phyloP scores from a whole-genome alignment of 2,329 filamentous ascomycete genomes.

The Aspergillus intermedius region DNA sequence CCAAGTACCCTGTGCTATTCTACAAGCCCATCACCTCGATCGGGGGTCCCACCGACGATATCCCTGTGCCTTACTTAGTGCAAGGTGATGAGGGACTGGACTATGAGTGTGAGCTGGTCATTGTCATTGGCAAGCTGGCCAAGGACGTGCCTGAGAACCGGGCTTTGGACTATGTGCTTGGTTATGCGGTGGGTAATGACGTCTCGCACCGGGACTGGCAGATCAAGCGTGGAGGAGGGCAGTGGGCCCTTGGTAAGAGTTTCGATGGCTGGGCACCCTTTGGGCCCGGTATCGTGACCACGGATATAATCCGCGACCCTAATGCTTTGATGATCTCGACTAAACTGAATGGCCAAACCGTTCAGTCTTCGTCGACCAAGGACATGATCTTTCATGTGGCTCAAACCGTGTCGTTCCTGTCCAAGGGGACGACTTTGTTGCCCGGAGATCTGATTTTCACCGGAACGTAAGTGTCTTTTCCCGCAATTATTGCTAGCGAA shows the following conservation, averaged over 20 bases:
- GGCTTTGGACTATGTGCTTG: constrained; percentile 66
- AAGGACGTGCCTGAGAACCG: constrained; percentile 57
- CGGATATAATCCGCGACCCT: constrained; percentile 39
- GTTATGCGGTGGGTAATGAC: constrained; percentile 71
- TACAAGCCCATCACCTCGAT: constrained; percentile 65
- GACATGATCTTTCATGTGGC: constrained; percentile 46
- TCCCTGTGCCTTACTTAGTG: constrained; percentile 59
- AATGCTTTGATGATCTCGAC: constrained; percentile 40
- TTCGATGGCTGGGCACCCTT: constrained; percentile 71
- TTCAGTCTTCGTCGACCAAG: constrained; percentile 45
- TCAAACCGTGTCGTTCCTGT: constrained; percentile 42
- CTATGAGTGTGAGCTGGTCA: constrained; percentile 74
- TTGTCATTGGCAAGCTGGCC: constrained; percentile 63
- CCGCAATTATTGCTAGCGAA: not conserved
- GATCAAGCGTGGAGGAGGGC: constrained; percentile 58
- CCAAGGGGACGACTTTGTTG: constrained; percentile 36
- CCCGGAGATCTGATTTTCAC: constrained; percentile 40
- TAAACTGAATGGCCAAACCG: constrained; percentile 42
- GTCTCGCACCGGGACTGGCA: constrained; percentile 77
- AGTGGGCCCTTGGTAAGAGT: constrained; percentile 67
- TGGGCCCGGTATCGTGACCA: constrained; percentile 63
- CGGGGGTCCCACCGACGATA: constrained; percentile 57
- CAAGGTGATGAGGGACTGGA: constrained; percentile 63
- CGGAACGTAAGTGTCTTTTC: constrained; percentile 35
- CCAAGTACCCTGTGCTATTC: constrained; percentile 66